Conservation (phyloP, 1,139 yeast species). For the Lodderomyces metapsilosis region DNA sequence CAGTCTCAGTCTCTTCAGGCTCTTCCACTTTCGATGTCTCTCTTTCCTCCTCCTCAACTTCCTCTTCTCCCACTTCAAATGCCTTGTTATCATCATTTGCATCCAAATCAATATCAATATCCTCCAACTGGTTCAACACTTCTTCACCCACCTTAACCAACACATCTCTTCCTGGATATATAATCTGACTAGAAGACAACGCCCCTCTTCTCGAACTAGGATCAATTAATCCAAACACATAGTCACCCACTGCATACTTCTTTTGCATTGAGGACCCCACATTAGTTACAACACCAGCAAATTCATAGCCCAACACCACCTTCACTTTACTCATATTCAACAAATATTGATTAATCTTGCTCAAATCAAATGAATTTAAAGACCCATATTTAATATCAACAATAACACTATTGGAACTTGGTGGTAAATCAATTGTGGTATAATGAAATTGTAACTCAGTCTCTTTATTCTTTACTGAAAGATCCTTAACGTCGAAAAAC, state of each 20-base stretch:
- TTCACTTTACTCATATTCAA: constrained; percentile 38
- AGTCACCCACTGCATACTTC: constrained; percentile 31
- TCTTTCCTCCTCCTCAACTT: constrained; percentile 5
- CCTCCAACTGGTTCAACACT: constrained; percentile 19
- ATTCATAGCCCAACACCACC: constrained; percentile 46
- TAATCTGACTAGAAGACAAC: constrained; percentile 33
- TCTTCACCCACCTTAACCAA: constrained; percentile 30
- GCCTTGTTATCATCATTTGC: constrained; percentile 12
- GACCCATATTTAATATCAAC: constrained; percentile 39
- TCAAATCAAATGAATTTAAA: constrained; percentile 39
- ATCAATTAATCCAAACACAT: constrained; percentile 37
- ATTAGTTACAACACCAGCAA: constrained; percentile 33
- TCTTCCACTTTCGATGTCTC: neutral
- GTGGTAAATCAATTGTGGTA: constrained; percentile 37
- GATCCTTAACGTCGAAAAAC: constrained; percentile 37
- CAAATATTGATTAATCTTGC: constrained; percentile 37
- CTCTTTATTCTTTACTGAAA: constrained; percentile 42
- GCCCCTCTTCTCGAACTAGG: constrained; percentile 39
- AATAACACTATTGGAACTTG: constrained; percentile 30
- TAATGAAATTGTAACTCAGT: constrained; percentile 45
- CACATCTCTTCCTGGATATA: constrained; percentile 34
- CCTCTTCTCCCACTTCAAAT: constrained; percentile 18
- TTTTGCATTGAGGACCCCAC: constrained; percentile 29
- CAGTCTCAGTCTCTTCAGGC: constrained; percentile 1
- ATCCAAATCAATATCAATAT: constrained; percentile 19